These are phyloP conservation scores for Nicotiana tabacum DNA, from an alignment of 257 asterid genomes.

Conservation along the genomic window DNA sequence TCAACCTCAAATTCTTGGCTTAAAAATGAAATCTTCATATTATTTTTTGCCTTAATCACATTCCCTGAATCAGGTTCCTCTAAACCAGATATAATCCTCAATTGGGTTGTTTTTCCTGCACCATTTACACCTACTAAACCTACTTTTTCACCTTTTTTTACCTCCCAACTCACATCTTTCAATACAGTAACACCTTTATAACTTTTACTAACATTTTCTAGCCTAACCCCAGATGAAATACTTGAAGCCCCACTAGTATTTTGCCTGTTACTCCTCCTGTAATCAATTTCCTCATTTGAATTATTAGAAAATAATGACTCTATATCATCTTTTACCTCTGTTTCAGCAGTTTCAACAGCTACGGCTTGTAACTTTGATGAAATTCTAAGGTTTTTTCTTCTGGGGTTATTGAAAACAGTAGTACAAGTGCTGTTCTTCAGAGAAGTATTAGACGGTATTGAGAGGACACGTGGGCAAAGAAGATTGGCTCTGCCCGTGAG, in stretches of 20 bases:
- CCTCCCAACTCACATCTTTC: conserved; percentile 92
- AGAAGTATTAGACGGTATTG: conserved; percentile 9
- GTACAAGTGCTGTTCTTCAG: background rate
- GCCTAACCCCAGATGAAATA: conserved; percentile 79
- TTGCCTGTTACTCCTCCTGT: conserved; percentile 42
- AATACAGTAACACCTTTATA: conserved; percentile 82
- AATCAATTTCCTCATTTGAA: conserved; percentile 26
- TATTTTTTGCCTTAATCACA: conserved; percentile 73
- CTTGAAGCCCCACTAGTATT: conserved; percentile 62
- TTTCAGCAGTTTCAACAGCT: conserved; percentile 59
- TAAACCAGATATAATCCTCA: conserved; percentile 83
- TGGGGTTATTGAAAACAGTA: conserved; percentile 23
- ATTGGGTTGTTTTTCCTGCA: conserved; percentile 93
- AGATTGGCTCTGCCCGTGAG: conserved; percentile 44
- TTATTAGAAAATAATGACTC: conserved; percentile 60
- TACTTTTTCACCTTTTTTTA: conserved; percentile 85
- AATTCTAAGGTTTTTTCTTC: conserved; percentile 24
- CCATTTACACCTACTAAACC: conserved; percentile 98
- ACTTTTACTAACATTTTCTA: conserved; percentile 76
- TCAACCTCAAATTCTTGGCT: conserved; percentile 91
- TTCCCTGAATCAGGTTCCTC: conserved; percentile 92
- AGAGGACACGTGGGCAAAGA: conserved; percentile 36
- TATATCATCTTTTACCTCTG: conserved; percentile 53
- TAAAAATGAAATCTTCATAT: conserved; percentile 78
- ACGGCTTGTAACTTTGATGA: conserved; percentile 50